These are phyloP conservation scores for Carallia brachiata DNA, from an alignment of 345 rosid genomes.

Conservation along the genomic window DNA sequence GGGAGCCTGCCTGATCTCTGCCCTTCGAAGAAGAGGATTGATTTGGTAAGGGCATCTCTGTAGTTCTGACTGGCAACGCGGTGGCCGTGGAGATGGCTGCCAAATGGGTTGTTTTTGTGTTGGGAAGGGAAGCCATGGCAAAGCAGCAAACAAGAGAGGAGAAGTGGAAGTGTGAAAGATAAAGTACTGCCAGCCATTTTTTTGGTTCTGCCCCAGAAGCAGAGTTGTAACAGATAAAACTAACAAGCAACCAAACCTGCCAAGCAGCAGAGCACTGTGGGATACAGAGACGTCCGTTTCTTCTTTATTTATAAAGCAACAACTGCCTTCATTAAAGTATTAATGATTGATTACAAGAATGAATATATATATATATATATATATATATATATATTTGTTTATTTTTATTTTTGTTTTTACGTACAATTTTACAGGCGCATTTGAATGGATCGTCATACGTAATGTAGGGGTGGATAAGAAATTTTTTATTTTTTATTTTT, in stretches of 20 bases:
- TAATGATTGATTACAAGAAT: slow-evolving; percentile 14
- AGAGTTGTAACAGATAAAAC: slow-evolving; percentile 15
- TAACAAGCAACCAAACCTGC: slow-evolving; percentile 32
- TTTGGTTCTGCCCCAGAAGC: slow-evolving; percentile 6
- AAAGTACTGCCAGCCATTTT: slow-evolving; percentile 35
- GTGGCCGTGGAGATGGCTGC: slow-evolving; percentile 38
- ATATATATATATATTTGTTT: no score
- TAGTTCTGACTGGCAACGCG: slow-evolving; percentile 43
- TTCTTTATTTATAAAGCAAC: slow-evolving; percentile 57
- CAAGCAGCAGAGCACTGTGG: slow-evolving; percentile 36
- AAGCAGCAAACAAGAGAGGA: slow-evolving; percentile 25
- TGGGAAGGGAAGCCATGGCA: slow-evolving; percentile 55
- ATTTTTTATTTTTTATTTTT: no score
- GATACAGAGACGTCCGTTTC: slow-evolving; percentile 28
- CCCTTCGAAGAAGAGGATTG: slow-evolving; percentile 34
- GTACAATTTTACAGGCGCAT: no score
- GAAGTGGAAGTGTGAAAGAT: slow-evolving; percentile 27
- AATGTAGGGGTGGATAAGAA: no score
- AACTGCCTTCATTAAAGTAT: slow-evolving; percentile 20
- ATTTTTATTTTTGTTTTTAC: no score
- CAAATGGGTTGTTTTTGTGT: slow-evolving; percentile 20
- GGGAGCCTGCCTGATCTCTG: slow-evolving; percentile 33
- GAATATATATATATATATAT: neutral
- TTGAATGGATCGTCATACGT: no score
- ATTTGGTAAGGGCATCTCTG: slow-evolving; percentile 33